phyloP scores from a whole-genome alignment of 108 stramenopile species.

The Nitzschia palea region DNA sequence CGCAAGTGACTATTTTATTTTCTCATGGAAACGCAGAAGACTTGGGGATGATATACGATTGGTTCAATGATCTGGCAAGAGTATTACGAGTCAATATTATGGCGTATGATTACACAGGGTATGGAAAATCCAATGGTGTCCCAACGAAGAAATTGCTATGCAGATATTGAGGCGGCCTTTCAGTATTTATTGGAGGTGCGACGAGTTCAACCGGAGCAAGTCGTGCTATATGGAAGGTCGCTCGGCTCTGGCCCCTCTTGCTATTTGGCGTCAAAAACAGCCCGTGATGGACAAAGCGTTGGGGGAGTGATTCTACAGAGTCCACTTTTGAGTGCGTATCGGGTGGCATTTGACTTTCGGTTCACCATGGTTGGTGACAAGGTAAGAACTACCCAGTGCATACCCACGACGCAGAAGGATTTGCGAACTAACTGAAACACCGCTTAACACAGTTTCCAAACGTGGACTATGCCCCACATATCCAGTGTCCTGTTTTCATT shows the following conservation, averaged over 20 bases:
- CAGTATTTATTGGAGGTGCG: slow-evolving; percentile 77
- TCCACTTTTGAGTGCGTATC: slow-evolving; percentile 90
- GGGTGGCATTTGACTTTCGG: slow-evolving; percentile 93
- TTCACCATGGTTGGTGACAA: slow-evolving; percentile 93
- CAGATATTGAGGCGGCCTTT: slow-evolving; percentile 94
- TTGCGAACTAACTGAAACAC: too few species aligned
- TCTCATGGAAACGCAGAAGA: slow-evolving; percentile 95
- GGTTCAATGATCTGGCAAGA: slow-evolving; percentile 88
- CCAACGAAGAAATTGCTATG: slow-evolving; percentile 82
- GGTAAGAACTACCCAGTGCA: too few species aligned
- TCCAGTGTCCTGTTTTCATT: slow-evolving; percentile 91
- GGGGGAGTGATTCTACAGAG: slow-evolving; percentile 94
- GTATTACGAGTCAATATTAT: slow-evolving; percentile 94
- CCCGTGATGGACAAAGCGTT: slow-evolving; percentile 72
- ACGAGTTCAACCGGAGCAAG: slow-evolving; percentile 79
- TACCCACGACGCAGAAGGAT: too few species aligned
- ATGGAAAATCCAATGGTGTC: slow-evolving; percentile 83
- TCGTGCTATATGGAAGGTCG: slow-evolving; percentile 89
- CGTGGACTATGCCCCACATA: slow-evolving; percentile 80
- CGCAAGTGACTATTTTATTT: slow-evolving; percentile 86
- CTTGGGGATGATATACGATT: slow-evolving; percentile 91
- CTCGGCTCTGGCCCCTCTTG: slow-evolving; percentile 94
- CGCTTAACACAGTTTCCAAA: slow-evolving; percentile 94
- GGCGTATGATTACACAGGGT: slow-evolving; percentile 94
- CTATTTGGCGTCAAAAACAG: slow-evolving; percentile 89